Conservation (phyloP, 306 rosid genomes). For the Heteromeles arbutifolia region DNA sequence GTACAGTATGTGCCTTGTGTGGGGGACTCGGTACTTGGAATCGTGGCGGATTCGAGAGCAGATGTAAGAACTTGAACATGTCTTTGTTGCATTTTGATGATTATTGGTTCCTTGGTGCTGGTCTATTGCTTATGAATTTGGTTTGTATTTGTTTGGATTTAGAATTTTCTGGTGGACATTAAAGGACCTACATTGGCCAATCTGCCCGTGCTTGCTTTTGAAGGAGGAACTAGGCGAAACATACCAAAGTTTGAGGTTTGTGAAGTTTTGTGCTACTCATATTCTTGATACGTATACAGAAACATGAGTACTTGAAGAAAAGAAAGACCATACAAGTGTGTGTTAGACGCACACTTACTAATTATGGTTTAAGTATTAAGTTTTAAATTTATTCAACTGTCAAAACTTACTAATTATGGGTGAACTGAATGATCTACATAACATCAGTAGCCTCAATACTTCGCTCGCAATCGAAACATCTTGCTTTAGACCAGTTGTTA, state of each 20-base stretch:
- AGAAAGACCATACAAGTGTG: neutral
- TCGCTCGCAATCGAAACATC: neutral
- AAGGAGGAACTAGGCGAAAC: conserved; percentile 98
- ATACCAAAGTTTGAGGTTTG: conserved; percentile 87
- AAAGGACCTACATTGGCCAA: conserved; percentile 77
- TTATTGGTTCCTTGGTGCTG: neutral
- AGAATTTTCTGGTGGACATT: conserved; percentile 92
- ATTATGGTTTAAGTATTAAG: neutral
- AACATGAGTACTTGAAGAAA: neutral
- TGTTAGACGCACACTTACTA: neutral
- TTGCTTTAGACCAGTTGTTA: neutral
- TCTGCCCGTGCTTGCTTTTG: conserved; percentile 94
- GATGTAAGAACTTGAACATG: conserved; percentile 56
- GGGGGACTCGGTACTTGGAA: conserved; percentile 85
- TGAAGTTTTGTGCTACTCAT: neutral
- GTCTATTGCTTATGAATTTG: neutral
- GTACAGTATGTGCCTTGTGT: conserved; percentile 78
- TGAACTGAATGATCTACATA: neutral
- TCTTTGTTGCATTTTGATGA: neutral
- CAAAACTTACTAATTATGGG: neutral
- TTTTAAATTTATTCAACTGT: neutral
- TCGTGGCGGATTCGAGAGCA: conserved; percentile 70
- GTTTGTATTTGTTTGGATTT: conserved; percentile 11
- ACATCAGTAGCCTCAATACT: neutral
- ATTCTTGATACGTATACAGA: neutral